Conservation (phyloP, 805 yeast genomes). For the Pichia pseudocactophila region DNA sequence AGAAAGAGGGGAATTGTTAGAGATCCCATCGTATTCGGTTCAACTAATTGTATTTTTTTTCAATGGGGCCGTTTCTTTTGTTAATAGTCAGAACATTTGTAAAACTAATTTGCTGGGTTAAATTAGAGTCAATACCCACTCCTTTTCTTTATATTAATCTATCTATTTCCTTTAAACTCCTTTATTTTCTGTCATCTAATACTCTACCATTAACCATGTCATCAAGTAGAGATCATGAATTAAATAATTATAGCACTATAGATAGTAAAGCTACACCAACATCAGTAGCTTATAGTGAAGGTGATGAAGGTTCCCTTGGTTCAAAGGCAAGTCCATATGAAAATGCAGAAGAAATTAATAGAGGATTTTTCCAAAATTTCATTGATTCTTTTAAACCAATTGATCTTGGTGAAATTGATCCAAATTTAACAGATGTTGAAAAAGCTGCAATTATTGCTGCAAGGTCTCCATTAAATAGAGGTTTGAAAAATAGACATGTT, state of each 20-base stretch:
- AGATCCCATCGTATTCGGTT: too few species aligned
- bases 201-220: too few species aligned
- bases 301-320: background rate
- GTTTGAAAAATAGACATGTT: slow-evolving; percentile 52
- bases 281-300: background rate
- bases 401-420: slow-evolving; percentile 29
- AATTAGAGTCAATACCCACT: too few species aligned
- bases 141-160: too few species aligned
- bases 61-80: too few species aligned
- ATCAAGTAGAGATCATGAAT: background rate
- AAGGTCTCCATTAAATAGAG: slow-evolving; percentile 37
- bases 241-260: background rate
- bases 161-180: too few species aligned
- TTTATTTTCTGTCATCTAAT: too few species aligned
- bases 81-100: too few species aligned
- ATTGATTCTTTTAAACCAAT: slow-evolving; percentile 20
- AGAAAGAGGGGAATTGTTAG: too few species aligned
- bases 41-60: too few species aligned
- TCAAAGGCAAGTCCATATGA: background rate
- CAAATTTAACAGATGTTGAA: slow-evolving; percentile 32
- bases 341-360: background rate
- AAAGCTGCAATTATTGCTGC: slow-evolving; percentile 36
- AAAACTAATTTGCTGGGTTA: too few species aligned
- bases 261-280: background rate
- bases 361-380: slow-evolving; percentile 13